Evolutionary conservation across 495 filamentous ascomycete genomes (phyloP), one percentile per base, ranked within the genome.

Genomic region (Neurospora terricola): DNA sequence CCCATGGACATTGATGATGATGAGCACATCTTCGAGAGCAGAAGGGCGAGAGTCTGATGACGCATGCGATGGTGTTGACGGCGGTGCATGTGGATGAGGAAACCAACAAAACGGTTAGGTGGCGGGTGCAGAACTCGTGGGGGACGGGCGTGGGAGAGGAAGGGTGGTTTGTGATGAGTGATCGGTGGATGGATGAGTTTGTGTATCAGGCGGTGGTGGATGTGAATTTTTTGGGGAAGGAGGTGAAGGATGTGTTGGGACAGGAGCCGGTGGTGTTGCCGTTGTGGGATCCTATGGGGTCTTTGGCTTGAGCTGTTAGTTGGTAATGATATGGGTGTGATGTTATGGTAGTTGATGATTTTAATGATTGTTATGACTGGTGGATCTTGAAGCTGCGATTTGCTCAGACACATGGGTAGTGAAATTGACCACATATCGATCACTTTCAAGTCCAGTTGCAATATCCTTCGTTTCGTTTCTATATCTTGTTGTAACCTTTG

Each of bases 81-180:
- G 94, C 87, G 0, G 93, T 96, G 68, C 92, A 96, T 79, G 74
- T 96, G 10, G 86, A 90, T 71, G 81, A 82, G 70, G 81, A 80
- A n/a, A 84, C 88, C 42, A 89, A 87, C 0, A 85, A 87, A 77
- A 83, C 90, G 2, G 87, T 92, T 5, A 83, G 93, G 70, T 96
- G 93, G 93, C 82, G 93, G 38, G 92, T 97, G 68, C 91, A 97
- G 85, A 97, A 97, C 76, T 89, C 85, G 11, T 97, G 93, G 93
- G 92, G 92, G 12, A 83, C 86, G 36, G 80, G 71, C 0, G 86
- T 84, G 0, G 93, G 93, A 0, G 86, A 87, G 21, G 87, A 93
- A 54, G 93, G 93, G 0, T 96, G 92, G 86, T 92, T 94, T 74
- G 91, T 96, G 38, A 96, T 96, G 93, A 90, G 84, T 23, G 93